Base-by-base conservation (phyloP, 495 filamentous ascomycete species). In the Penicillium lagena region DNA sequence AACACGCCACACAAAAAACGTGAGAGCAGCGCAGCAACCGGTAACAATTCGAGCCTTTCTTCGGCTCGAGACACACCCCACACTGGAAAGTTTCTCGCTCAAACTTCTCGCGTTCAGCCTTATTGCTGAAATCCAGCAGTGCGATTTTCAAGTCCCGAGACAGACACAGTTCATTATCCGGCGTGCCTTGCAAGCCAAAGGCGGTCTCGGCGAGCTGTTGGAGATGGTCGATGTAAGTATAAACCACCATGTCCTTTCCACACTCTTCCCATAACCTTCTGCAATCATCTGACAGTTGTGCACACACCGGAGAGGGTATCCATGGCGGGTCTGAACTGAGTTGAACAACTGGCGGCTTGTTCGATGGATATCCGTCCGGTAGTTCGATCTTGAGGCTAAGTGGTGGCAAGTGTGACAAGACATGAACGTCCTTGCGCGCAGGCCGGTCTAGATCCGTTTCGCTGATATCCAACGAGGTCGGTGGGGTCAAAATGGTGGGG, bases 11-110 rank as follows among this genome's bases (percentile, higher is more conserved):
- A 59, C 93, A 98, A 55, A 97, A 98, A 28, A 98, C 89, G 55
- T 98, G 93, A 0, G 77, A 81, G 60, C 93, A 98, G 29, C 79
- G 78, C 13, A 82, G 58, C 59, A 96, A 74, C 5, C 76, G 76
- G 64, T 96, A 84, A 62, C 93, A 97, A 17, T 71, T 77, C 0
- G 68, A 52, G 4, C 93, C 93, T 62, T 96, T 96, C 60, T 96
- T 96, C 0, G 90, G 89, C 59, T 96, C 90, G 32, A 94, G 70
- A 60, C 93, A 98, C 9, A 98, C 80, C 0, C 85, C 87, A 54
- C 93, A 98, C 35, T 93, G 82, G 52, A 90, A 96, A 1, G 89
- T 95, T 43, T 81, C 86, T 43, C 81, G 77, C 46, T 90, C 83
- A 50, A 96, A 98, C 11, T 78, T 80, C 15, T 80, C 77, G 12